Evolutionary conservation across 345 rosid species (phyloP), one percentile per base, ranked within the genome.

Genomic region (Eucalyptus cloeziana): DNA sequence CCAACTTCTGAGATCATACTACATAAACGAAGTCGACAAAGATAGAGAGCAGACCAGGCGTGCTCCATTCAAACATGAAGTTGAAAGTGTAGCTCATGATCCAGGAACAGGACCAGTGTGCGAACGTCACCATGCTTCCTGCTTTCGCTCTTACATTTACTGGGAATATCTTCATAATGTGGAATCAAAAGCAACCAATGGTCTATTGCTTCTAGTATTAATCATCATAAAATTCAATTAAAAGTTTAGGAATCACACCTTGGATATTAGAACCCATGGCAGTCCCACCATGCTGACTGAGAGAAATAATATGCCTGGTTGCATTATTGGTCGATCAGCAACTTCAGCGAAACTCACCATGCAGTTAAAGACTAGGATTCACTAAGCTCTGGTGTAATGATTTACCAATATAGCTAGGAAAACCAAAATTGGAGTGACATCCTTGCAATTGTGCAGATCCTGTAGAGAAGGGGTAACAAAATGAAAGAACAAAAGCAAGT

Each of bases 61-160:
- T 88, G 89, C 96, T 95, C 99, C 99, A 96, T 90, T 89, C 92
- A 92, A 96, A 89, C 69, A 96, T 94, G 90, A 97, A 97, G 93
- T 96, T 97, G 93, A 95, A 97, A 81, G 97, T 93, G 91, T 93
- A 97, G n/a, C 96, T 95, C 88, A 95, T 96, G 87, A 93, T 92
- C 99, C 99, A 97, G 90, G 99, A 98, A 64, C 99, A 95, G 8
- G 92, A 90, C 99, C 98, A 96, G 52, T 96, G 95, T 89, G 94
- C 97, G 22, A 97, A 85, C 49, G 95, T 98, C 89, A 96, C 98
- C 92, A 95, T 88, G 94, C 99, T 97, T 83, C 99, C 99, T 3
- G 95, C 99, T 13, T 93, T 93, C 50, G 97, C 99, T 87, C 95
- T 96, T 45, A 96, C 91, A 86, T 97, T 93, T 86, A 96, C 92